Conservation (phyloP, 768 basidiomycete species). For the Tricholoma saponaceum region DNA sequence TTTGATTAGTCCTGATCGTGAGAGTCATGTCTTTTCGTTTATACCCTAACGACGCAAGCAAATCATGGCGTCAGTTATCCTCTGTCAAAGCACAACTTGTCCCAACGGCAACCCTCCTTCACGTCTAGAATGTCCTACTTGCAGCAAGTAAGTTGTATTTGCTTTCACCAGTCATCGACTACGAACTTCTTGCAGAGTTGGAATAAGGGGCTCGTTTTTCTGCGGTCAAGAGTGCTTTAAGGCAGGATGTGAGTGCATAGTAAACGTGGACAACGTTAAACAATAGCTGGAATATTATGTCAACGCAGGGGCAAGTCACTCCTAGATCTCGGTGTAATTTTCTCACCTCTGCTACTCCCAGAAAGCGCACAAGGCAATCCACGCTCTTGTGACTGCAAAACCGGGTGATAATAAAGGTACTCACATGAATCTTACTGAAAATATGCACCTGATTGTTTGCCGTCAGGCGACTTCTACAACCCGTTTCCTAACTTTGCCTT, state of each 20-base stretch:
- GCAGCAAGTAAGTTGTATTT: slow-evolving; percentile 67
- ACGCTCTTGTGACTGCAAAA: slow-evolving; percentile 46
- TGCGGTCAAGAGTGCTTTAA: slow-evolving; percentile 98
- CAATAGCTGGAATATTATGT: neutral
- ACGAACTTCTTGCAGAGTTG: slow-evolving; percentile 47
- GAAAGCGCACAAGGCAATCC: slow-evolving; percentile 82
- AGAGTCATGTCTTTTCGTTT: neutral
- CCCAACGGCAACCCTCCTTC: slow-evolving; percentile 83
- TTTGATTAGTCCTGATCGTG: neutral
- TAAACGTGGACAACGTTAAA: slow-evolving; percentile 1
- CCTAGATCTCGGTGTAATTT: neutral
- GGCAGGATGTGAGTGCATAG: slow-evolving; percentile 70
- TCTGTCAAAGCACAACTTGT: slow-evolving; percentile 69
- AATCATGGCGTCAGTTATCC: slow-evolving; percentile 24
- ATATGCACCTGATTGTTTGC: neutral
- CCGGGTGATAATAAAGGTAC: slow-evolving; percentile 21
- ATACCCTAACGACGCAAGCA: neutral
- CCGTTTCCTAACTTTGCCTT: slow-evolving; percentile 76
- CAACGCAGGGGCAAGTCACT: slow-evolving; percentile 22
- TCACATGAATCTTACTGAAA: slow-evolving; percentile 9
- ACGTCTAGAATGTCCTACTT: slow-evolving; percentile 88
- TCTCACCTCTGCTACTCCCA: slow-evolving; percentile 22
- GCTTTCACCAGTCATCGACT: neutral
- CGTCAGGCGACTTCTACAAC: slow-evolving; percentile 70
- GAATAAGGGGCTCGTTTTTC: slow-evolving; percentile 83